Conservation (phyloP, 192 early-diverging fungal species). For the Backusella psychrophila region DNA sequence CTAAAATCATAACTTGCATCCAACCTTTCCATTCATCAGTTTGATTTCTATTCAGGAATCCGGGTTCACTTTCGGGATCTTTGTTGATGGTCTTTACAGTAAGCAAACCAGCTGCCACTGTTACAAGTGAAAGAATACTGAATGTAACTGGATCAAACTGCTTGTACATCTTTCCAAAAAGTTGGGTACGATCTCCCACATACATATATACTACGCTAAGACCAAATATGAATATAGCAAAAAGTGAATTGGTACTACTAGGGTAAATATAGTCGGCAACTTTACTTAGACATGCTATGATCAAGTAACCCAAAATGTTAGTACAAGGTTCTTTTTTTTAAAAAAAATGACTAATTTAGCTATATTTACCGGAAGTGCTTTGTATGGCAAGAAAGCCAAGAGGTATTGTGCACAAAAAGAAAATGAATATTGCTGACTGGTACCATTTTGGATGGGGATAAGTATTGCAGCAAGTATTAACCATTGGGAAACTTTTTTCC, state of each 20-base stretch:
- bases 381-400: constrained; percentile 13
- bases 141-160: constrained; percentile 49
- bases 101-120: constrained; percentile 42
- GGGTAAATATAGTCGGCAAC: background rate
- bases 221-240: constrained; percentile 50
- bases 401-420: constrained; percentile 43
- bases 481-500: constrained; percentile 44
- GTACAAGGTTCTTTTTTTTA: background rate
- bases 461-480: constrained; percentile 57
- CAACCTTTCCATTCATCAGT: constrained; percentile 89
- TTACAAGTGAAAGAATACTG: constrained; percentile 38
- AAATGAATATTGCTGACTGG: constrained; percentile 36
- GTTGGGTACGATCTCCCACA: constrained; percentile 63
- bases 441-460: constrained; percentile 50
- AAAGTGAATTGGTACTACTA: constrained; percentile 43
- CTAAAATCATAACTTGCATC: constrained; percentile 75
- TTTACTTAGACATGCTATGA: background rate
- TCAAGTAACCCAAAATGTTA: background rate
- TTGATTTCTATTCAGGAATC: constrained; percentile 72
- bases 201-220: constrained; percentile 59
- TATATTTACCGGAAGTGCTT: background rate
- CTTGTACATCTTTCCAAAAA: constrained; percentile 71
- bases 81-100: constrained; percentile 42
- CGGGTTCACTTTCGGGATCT: constrained; percentile 37
- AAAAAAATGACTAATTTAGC: background rate